Conservation (phyloP, 306 rosid genomes). For the Pueraria montana region DNA sequence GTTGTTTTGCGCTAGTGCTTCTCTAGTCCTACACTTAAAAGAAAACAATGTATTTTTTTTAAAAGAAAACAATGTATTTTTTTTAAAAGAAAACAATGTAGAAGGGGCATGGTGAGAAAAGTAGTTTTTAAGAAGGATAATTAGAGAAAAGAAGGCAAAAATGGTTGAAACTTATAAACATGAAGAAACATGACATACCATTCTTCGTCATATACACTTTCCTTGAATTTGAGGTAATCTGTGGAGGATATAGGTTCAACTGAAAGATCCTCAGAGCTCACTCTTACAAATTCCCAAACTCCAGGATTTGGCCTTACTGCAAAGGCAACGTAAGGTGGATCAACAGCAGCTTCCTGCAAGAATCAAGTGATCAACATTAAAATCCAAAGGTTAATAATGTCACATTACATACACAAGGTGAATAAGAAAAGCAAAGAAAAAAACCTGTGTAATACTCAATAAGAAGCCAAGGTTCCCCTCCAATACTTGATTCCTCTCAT, state of each 20-base stretch:
- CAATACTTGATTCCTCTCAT: constrained; percentile 65
- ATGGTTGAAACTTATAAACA: neutral
- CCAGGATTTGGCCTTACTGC: constrained; percentile 83
- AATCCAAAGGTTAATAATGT: neutral
- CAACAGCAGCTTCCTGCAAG: constrained; percentile 77
- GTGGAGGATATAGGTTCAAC: constrained; percentile 66
- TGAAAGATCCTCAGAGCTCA: constrained; percentile 67
- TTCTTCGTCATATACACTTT: constrained; percentile 63
- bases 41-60: neutral
- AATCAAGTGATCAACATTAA: neutral
- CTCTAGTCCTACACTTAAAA: neutral
- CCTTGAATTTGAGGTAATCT: constrained; percentile 72
- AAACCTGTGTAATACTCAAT: constrained; percentile 73
- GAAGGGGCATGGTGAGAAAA: no score
- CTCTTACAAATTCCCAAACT: constrained; percentile 78
- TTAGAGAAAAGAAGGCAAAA: neutral
- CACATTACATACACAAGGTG: neutral
- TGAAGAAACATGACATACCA: constrained; percentile 54
- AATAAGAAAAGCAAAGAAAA: neutral
- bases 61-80: no score
- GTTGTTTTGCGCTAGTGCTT: neutral
- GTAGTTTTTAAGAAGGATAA: no score
- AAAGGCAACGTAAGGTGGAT: constrained; percentile 78
- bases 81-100: no score
- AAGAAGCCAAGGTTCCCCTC: constrained; percentile 74